Conservation (phyloP, 106 monocot species). For the Dendrobium chrysotoxum region DNA sequence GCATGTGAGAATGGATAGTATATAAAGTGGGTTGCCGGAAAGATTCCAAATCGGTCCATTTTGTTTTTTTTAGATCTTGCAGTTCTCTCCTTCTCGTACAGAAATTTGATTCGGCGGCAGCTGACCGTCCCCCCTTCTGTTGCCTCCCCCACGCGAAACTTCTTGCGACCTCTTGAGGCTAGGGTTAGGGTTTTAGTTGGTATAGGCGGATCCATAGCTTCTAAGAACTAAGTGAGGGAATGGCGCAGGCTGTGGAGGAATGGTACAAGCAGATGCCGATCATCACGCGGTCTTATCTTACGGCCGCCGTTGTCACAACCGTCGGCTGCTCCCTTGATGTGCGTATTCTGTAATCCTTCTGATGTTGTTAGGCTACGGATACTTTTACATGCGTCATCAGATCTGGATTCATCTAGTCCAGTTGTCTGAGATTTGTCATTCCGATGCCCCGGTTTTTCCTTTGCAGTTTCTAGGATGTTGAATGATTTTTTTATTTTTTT, state of each 20-base stretch:
- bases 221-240: background rate
- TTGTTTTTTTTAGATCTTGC: too few species aligned
- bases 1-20: background rate
- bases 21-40: background rate
- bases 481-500: background rate
- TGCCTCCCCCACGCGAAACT: background rate
- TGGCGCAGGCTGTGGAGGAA: conserved; percentile 30
- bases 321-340: conserved; percentile 28
- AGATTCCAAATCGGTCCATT: too few species aligned
- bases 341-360: background rate
- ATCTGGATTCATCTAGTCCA: background rate
- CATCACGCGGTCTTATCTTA: conserved; percentile 28
- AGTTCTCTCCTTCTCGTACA: too few species aligned
- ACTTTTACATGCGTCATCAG: background rate
- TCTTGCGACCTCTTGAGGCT: background rate
- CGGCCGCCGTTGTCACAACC: conserved; percentile 26
- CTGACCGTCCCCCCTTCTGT: background rate
- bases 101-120: background rate
- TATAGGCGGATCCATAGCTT: background rate
- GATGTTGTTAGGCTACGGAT: background rate
- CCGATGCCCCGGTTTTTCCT: background rate
- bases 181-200: background rate
- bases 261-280: conserved; percentile 38
- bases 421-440: background rate
- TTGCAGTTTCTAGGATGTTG: background rate